phyloP scores from a whole-genome alignment of 2,329 filamentous ascomycete genomes.

The Ophiostoma pallidulum region DNA sequence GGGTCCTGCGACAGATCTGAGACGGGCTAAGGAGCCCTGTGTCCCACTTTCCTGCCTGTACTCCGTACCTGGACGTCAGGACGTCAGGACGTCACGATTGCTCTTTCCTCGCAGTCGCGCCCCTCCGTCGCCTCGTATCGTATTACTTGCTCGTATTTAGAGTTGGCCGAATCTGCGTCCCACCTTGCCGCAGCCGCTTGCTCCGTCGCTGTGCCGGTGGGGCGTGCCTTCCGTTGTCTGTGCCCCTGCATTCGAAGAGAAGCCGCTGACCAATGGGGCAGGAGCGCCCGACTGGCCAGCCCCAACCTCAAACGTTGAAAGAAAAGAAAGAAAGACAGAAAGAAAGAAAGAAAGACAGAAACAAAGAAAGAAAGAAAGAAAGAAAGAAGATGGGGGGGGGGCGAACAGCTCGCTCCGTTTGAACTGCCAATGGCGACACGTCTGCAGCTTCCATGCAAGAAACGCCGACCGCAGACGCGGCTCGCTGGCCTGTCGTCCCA shows the following conservation, averaged over 20 bases:
- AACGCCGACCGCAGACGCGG: no score
- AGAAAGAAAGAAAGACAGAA: background rate
- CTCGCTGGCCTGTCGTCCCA: background rate
- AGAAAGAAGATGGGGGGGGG: no score
- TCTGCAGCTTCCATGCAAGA: background rate
- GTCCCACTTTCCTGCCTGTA: conserved; percentile 8
- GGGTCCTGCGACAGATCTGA: conserved; percentile 30
- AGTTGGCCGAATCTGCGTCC: conserved; percentile 1
- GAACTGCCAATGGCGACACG: background rate
- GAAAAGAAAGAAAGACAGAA: background rate
- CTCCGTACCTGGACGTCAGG: background rate
- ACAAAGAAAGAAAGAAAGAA: background rate
- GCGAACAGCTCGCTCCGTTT: background rate
- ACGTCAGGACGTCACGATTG: background rate
- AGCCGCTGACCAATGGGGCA: conserved; percentile 13
- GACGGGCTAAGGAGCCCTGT: conserved; percentile 8
- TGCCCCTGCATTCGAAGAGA: conserved; percentile 14
- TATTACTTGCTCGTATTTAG: background rate
- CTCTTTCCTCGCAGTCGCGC: no score
- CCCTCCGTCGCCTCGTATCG: background rate
- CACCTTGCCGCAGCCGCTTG: conserved; percentile 3
- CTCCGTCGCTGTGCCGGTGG: conserved; percentile 7
- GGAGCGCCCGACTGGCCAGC: background rate
- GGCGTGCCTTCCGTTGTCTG: conserved; percentile 17
- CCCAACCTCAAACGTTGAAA: conserved; percentile 8